Evolutionary conservation across 2,329 filamentous ascomycete species (phyloP).

Genomic region (Botrytis aclada): DNA sequence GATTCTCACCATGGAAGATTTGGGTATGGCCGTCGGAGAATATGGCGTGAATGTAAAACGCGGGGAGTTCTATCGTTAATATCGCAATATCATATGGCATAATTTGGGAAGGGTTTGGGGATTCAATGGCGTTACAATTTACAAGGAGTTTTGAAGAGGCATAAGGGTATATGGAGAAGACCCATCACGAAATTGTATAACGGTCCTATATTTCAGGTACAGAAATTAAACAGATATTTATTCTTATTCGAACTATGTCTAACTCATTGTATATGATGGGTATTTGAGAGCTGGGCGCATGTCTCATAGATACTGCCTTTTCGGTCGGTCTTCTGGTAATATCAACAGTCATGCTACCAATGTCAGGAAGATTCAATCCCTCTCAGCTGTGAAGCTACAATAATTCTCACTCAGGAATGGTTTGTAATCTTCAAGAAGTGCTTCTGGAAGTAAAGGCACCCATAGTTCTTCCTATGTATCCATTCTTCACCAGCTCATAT

Average conservation of each 20-base stretch:
- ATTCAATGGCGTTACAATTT: slow-evolving; percentile 23
- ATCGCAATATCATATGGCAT: slow-evolving; percentile 2
- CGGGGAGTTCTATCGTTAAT: slow-evolving; percentile 88
- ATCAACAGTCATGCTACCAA: background rate
- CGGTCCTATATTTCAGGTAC: slow-evolving; percentile 5
- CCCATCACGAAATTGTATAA: slow-evolving; percentile 20
- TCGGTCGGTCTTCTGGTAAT: background rate
- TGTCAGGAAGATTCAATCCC: background rate
- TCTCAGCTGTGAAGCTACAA: background rate
- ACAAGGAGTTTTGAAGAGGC: slow-evolving; percentile 7
- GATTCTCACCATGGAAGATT: slow-evolving; percentile 96
- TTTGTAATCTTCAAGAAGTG: background rate
- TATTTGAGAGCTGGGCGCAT: background rate
- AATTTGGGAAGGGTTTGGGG: background rate
- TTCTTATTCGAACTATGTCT: background rate
- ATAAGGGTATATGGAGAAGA: slow-evolving; percentile 7
- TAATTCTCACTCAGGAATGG: background rate
- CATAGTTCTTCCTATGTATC: background rate
- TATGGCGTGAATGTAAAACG: slow-evolving; percentile 98
- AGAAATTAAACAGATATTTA: background rate
- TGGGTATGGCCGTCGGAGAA: slow-evolving; percentile 96
- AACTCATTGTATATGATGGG: background rate
- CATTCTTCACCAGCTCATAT: background rate
- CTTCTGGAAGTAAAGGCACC: background rate
- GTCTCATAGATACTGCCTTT: background rate